A percentile compares a stretch with the other conserved stretches of the same genome.
Conservation (phyloP, 768 basidiomycete genomes). For the Ramaria sp. region DNA sequence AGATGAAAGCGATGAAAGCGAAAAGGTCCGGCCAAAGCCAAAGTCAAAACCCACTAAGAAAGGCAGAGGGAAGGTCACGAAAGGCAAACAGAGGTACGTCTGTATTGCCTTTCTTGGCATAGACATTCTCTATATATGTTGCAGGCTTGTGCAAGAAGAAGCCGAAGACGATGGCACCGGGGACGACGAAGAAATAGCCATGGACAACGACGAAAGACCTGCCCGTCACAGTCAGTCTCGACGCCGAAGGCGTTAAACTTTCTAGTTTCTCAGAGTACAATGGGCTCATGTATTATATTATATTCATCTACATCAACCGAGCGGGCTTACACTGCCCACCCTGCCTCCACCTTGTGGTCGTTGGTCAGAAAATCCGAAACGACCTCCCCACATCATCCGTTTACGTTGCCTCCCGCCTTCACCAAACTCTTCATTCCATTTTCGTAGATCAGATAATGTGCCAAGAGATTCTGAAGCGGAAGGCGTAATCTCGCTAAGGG, state of each 20-base stretch:
- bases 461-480: conserved; percentile 78
- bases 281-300: not conserved
- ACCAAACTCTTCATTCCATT: conserved; percentile 93
- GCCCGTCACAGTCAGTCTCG: not conserved
- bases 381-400: conserved; percentile 72
- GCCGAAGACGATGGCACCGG: conserved; percentile 11
- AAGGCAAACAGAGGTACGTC: conserved; percentile 1
- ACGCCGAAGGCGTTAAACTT: conserved; percentile 26
- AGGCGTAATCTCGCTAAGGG: conserved; percentile 82
- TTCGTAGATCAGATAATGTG: conserved; percentile 61
- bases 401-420: conserved; percentile 65
- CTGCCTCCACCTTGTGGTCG: conserved; percentile 16
- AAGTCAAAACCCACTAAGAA: not conserved
- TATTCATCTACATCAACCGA: not conserved
- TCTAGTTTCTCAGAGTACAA: conserved; percentile 15
- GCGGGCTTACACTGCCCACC: not conserved
- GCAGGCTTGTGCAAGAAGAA: conserved; percentile 7
- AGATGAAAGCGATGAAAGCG: no score
- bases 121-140: not conserved
- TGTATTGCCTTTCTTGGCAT: not conserved
- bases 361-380: conserved; percentile 72
- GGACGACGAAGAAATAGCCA: conserved; percentile 13
- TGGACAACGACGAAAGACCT: conserved; percentile 6
- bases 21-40: not conserved
- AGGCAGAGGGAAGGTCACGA: not conserved